Conservation (phyloP, 2,329 filamentous ascomycete species). For the Mycogone perniciosa region DNA sequence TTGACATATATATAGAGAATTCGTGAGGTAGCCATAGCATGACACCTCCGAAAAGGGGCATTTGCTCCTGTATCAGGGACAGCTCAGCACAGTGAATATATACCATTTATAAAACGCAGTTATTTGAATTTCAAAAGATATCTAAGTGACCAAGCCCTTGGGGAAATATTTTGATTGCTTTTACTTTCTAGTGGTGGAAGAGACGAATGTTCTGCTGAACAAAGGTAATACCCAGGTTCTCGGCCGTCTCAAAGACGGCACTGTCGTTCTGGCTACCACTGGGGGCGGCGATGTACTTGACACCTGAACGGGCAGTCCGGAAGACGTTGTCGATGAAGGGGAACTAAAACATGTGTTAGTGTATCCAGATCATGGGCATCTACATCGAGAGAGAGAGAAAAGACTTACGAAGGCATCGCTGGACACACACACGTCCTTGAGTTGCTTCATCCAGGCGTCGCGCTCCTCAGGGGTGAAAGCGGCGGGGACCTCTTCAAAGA, state of each 20-base stretch:
- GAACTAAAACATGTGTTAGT: constrained; percentile 54
- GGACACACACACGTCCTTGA: constrained; percentile 76
- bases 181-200: constrained; percentile 73
- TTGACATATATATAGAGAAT: too few relatives aligned
- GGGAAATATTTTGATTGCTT: constrained; percentile 6
- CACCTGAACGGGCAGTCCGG: constrained; percentile 79
- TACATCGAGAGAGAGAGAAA: background rate
- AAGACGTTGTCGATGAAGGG: constrained; percentile 98
- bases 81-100: background rate
- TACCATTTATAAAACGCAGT: background rate
- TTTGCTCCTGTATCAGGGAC: background rate
- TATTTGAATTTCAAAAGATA: constrained; percentile 1
- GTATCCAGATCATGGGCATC: background rate
- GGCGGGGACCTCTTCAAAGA: constrained; percentile 83
- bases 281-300: constrained; percentile 92
- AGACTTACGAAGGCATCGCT: constrained; percentile 87
- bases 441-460: constrained; percentile 75
- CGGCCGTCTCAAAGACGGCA: constrained; percentile 78
- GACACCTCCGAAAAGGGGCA: too few relatives aligned
- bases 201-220: constrained; percentile 90
- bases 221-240: constrained; percentile 88
- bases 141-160: constrained; percentile 2
- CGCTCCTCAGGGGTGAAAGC: constrained; percentile 81
- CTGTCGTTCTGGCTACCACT: constrained; percentile 82
- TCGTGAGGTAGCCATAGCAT: too few relatives aligned